These are phyloP conservation scores for Rasamsonia emersonii DNA, from an alignment of 2,329 filamentous ascomycete genomes.

Conservation along the genomic window DNA sequence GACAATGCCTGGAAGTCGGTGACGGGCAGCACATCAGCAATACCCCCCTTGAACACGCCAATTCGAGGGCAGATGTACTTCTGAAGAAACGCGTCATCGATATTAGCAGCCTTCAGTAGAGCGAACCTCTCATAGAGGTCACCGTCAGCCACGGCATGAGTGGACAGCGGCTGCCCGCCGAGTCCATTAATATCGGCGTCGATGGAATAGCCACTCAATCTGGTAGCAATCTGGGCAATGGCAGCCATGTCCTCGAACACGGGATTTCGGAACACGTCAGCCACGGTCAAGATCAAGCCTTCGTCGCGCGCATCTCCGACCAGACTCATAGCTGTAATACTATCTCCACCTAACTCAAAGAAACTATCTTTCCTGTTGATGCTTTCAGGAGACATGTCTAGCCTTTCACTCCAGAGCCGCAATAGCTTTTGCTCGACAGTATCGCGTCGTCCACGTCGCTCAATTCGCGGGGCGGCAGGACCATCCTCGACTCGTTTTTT, in stretches of 20 bases:
- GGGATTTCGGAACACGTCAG: slow-evolving; percentile 36
- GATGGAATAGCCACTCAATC: slow-evolving; percentile 11
- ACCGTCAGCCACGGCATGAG: slow-evolving; percentile 5
- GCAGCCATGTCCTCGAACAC: slow-evolving; percentile 32
- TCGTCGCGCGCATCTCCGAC: slow-evolving; percentile 32
- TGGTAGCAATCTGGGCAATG: slow-evolving; percentile 17
- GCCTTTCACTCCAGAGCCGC: slow-evolving; percentile 30
- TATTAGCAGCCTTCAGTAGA: slow-evolving; percentile 9
- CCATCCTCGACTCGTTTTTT: slow-evolving; percentile 7
- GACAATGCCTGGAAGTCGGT: slow-evolving; percentile 40
- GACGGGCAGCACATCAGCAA: slow-evolving; percentile 50
- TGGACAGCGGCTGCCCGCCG: slow-evolving; percentile 7
- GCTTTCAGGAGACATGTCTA: slow-evolving; percentile 23
- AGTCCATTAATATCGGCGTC: slow-evolving; percentile 14
- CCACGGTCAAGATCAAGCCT: slow-evolving; percentile 33
- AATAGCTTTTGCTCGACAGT: slow-evolving; percentile 27
- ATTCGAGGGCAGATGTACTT: slow-evolving; percentile 45
- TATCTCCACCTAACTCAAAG: slow-evolving; percentile 34
- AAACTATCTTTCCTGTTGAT: slow-evolving; percentile 33
- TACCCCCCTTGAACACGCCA: slow-evolving; percentile 41
- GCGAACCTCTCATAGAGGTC: slow-evolving; percentile 9
- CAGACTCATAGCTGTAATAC: slow-evolving; percentile 35
- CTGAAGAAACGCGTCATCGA: slow-evolving; percentile 32
- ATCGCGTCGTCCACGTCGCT: slow-evolving; percentile 18
- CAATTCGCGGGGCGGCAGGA: slow-evolving; percentile 24